Percentiles rank a stretch among this genome's conserved stretches.
These are phyloP conservation scores for Coemansia sp. DNA, from an alignment of 192 early-diverging fungal species.

Conservation along the genomic window DNA sequence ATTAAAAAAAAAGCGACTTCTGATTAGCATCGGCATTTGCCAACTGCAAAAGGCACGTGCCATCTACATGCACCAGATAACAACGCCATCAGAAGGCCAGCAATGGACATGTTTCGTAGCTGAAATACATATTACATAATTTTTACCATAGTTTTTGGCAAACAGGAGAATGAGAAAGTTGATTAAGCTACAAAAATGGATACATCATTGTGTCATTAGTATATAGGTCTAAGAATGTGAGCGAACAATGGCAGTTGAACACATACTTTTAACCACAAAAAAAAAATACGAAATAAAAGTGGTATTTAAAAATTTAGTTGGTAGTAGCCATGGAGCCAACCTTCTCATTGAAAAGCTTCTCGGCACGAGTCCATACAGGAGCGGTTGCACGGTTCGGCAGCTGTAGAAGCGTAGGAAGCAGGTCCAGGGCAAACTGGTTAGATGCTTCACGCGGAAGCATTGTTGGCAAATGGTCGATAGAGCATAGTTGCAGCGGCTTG, in stretches of 20 bases:
- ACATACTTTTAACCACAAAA: background rate
- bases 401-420: constrained; percentile 80
- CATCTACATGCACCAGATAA: background rate
- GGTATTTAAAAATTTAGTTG: constrained; percentile 12
- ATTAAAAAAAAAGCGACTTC: background rate
- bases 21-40: background rate
- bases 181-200: too few species aligned
- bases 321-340: constrained; percentile 57
- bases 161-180: background rate
- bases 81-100: background rate
- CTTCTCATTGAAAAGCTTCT: constrained; percentile 82
- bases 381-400: constrained; percentile 65
- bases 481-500: constrained; percentile 81
- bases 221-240: too few species aligned
- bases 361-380: constrained; percentile 80
- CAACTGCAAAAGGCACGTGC: background rate
- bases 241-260: too few species aligned
- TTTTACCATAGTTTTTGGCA: background rate
- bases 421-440: constrained; percentile 81
- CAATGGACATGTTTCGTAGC: background rate
- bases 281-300: background rate
- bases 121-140: background rate
- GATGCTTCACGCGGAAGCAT: constrained; percentile 90
- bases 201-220: too few species aligned
- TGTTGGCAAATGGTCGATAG: constrained; percentile 96